phyloP scores from a whole-genome alignment of 164 flowering plant species.

The Berberis vulgaris region DNA sequence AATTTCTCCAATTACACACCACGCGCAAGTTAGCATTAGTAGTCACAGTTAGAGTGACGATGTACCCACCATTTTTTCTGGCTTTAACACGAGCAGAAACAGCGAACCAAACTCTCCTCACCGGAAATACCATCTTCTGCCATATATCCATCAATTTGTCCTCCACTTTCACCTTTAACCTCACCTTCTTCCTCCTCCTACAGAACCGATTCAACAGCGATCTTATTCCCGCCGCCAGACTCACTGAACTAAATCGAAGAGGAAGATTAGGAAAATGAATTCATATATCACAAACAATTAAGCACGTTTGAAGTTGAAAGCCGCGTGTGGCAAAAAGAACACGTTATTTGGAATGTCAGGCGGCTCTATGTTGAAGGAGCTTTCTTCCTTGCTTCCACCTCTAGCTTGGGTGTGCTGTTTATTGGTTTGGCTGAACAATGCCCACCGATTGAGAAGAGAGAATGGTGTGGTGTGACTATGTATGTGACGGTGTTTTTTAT shows the following conservation, averaged over 20 bases:
- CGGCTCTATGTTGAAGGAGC: no score
- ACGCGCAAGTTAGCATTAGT: background rate
- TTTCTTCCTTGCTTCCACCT: no score
- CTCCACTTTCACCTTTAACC: conserved; percentile 4
- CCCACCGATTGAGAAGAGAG: no score
- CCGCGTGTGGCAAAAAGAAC: background rate
- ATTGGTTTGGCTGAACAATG: no score
- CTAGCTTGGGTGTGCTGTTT: no score
- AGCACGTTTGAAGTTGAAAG: background rate
- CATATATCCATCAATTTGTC: conserved; percentile 24
- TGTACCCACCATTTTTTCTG: conserved; percentile 22
- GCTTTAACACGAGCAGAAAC: conserved; percentile 22
- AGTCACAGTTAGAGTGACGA: background rate
- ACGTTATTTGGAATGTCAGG: no score
- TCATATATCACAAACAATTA: background rate
- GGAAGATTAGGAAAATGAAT: no score
- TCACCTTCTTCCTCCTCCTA: conserved; percentile 6
- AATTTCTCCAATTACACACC: no score
- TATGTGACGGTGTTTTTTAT: no score
- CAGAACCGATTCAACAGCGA: conserved; percentile 5
- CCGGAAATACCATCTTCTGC: conserved; percentile 28
- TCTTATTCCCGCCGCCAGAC: conserved; percentile 20
- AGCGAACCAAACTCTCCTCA: conserved; percentile 28
- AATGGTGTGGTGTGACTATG: no score
- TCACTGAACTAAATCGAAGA: background rate